Evolutionary conservation across 2,329 filamentous ascomycete genomes (phyloP), one percentile per base, ranked within the genome.

Genomic region (Bipolaris zeicola): DNA sequence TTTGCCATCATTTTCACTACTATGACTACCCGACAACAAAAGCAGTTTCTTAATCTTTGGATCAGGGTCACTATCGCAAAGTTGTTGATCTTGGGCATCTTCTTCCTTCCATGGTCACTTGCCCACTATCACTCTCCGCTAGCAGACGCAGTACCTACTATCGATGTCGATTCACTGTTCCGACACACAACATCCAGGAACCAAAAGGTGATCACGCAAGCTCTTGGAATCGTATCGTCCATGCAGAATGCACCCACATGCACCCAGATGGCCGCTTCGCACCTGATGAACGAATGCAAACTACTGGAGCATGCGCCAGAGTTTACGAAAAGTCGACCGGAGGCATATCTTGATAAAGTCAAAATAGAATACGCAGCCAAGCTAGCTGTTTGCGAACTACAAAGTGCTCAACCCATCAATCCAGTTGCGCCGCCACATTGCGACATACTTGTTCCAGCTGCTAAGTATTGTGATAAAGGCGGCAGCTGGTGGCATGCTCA

Each of bases 381-480:
- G 42, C 77, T 89, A 14, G 85, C 87, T 10, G 77, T 88, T 7
- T 90, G 87, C 63, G 87, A 89, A 65, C 78, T 88, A 6, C 77
- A 79, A 10, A 81, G 80, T 18, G 82, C 84, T 16, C 67, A 68
- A 18, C 62, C 61, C 11, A 50, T 44, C 2, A 79, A 80, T 10
- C 78, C 81, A 14, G 53, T 71, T 2, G 75, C 85, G 36, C 86
- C 87, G 2, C 56, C 73, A 3, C 65, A 80, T 22, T 89, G 87
- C 62, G 64, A 74, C 16, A 72, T 80, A 1, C 79, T 87, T 33
- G 72, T 80, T 6, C 77, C 79, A 3, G 75, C 77, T 6, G 64
- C 71, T 0, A 63, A 72, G 58, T 73, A 61, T 58, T 74, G 67
- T 44, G 50, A 52, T 5, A 72, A 67, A 49, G 57, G 62, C 13